Base-by-base conservation (phyloP, 2,329 filamentous ascomycete species). In the Nannizziopsis arthrosporioides region DNA sequence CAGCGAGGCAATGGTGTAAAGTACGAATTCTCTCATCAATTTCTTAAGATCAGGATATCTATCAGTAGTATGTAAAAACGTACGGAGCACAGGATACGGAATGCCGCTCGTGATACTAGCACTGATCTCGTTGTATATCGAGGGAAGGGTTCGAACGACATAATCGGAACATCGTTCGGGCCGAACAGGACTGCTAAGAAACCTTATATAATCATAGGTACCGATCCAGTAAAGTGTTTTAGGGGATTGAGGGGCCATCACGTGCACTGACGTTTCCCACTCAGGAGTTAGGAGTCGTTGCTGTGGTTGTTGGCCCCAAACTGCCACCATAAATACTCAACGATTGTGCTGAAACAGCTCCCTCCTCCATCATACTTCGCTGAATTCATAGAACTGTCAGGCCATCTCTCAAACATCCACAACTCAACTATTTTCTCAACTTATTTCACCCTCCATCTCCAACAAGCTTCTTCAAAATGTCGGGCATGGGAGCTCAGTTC, bases 401-500 rank as follows among this genome's bases (percentile, higher is more conserved):
- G 35, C 31, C 17, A 30, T 27, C 38, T 18, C 9, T 32, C 35
- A 36, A 27, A 3, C 15, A 36, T 36, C 34, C 9, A 36, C 11
- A 3, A 9, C 12, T 17, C 15, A 18, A 12, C 14, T 34, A n/a
- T 34, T 30, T 47, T 18, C 15, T 18, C 27, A 5, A 17, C 36
- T 9, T 30, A 30, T 6, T 39, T 39, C 12, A 7, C 39, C 35
- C 11, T 17, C 12, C 22, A 18, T 14, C 32, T 19, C 14, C 19
- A 6, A 11, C 36, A 1, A 39, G 38, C 18, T 36, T 15, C 18
- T 38, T 44, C 3, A 43, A 44, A 34, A 48, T 48, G 46, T 43
- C 46, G 34, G 41, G 46, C 32, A 48, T 48, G 46, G 46, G 41
- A 47, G 37, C 45, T 44, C 39, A 44, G 41, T 43, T 48, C 40